Base-by-base conservation (phyloP, 2,329 filamentous ascomycete genomes). In the Lecanicillium sp. region DNA sequence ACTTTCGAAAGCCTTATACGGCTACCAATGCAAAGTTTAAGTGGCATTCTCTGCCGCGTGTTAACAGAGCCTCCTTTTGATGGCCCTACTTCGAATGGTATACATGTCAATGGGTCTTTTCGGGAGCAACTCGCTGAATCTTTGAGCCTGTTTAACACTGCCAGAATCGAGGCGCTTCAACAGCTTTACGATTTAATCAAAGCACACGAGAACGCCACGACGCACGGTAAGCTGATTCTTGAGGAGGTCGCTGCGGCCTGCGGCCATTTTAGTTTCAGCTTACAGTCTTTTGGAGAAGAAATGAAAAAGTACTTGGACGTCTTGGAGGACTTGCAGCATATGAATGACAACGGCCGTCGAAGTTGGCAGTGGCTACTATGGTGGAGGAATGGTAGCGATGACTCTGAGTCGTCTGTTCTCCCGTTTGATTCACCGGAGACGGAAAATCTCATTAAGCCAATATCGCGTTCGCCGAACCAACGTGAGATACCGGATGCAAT, bases 211-310 rank as follows among this genome's bases (percentile, higher is more conserved):
- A 75, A 74, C 39, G 68, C 76, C 4, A 71, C 74, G 32, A 69
- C 84, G 29, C 81, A 81, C 43, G 71, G 87, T 11, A 80, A 90
- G 54, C 87, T 87, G 1, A 87, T 94, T 56, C 84, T 92, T 42
- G 89, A 96, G 58, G 89, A 95, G 59, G 87, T 95, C 10, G 87
- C 87, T 25, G 88, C 89, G 9, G 90, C 87, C 41, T 96, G 89
- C 53, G 88, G 88, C 0, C 87, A 95, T 59, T 96, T 95, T 55
- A 88, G 84, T 57, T 94, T 88, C 56, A 90, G 84, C 19, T 66
- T 96, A 14, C 75, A 90, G 45, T 84, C 88, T 49, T 87, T 95
- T 57, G 87, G 86, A 0, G 84, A 92, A 55, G 87, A 94, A 52
- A 84, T 94, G 65, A 76, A 84, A 48, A 76, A 74, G 12, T 88